Evolutionary conservation across 352 stramenopile genomes (phyloP).

Genomic region (Pythium biforme): DNA sequence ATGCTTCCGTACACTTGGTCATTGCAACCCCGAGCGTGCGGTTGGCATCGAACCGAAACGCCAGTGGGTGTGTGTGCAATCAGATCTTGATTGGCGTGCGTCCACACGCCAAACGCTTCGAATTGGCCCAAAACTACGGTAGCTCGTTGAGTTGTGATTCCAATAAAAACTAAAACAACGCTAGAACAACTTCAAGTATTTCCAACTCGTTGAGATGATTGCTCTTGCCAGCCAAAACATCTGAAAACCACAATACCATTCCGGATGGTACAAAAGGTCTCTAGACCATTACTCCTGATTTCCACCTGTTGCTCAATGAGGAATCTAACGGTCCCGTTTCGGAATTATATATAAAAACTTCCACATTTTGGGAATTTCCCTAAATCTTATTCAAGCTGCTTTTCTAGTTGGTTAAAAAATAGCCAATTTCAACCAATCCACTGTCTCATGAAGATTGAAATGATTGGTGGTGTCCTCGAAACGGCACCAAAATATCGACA

Average conservation of each 20-base stretch:
- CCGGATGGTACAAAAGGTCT: too few species aligned
- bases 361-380: too few species aligned
- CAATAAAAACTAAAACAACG: background rate
- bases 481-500: constrained; percentile 8
- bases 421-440: too few species aligned
- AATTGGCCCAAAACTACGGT: background rate
- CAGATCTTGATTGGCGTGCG: background rate
- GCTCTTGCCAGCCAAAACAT: constrained; percentile 5
- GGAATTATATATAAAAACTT: too few species aligned
- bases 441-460: background rate
- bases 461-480: constrained; percentile 27
- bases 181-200: constrained; percentile 4
- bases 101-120: constrained; percentile 4
- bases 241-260: constrained; percentile 14
- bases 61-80: constrained; percentile 1
- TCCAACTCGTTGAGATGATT: constrained; percentile 4
- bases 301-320: too few species aligned
- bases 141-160: background rate
- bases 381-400: too few species aligned
- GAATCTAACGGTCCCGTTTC: too few species aligned
- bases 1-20: constrained; percentile 10
- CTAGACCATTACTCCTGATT: too few species aligned
- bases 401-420: too few species aligned
- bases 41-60: constrained; percentile 20
- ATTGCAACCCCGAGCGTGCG: constrained; percentile 14